Conservation (phyloP, 2,329 filamentous ascomycete species). For the Colletotrichum euphorbiae region DNA sequence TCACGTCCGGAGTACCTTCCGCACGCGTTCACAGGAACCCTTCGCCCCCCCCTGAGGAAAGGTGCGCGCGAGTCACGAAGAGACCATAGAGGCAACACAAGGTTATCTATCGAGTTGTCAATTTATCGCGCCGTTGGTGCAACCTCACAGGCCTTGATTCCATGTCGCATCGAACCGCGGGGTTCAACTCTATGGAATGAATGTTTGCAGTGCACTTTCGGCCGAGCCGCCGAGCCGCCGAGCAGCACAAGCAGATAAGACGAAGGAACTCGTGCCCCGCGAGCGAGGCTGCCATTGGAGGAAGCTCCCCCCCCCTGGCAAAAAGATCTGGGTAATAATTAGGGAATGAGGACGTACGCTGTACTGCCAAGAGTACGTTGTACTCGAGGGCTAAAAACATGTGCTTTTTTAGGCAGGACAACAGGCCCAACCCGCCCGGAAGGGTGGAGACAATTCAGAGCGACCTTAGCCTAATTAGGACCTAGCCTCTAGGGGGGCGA, state of each 20-base stretch:
- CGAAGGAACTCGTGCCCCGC: conserved; percentile 17
- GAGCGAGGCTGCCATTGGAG: conserved; percentile 18
- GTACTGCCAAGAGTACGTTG: too few relatives aligned
- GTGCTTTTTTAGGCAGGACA: too few relatives aligned
- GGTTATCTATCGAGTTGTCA: conserved; percentile 31
- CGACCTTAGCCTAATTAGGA: too few relatives aligned
- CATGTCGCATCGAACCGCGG: conserved; percentile 31
- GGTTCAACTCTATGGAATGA: conserved; percentile 8
- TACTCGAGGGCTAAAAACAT: too few relatives aligned
- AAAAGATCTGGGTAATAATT: conserved; percentile 6
- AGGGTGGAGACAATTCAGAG: too few relatives aligned
- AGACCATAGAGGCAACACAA: conserved; percentile 1
- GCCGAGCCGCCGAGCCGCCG: too few relatives aligned
- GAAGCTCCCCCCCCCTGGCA: neutral
- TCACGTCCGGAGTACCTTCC: conserved; percentile 17
- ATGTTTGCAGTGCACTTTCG: conserved; percentile 4
- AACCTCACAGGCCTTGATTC: conserved; percentile 22
- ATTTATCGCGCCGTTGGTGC: conserved; percentile 16
- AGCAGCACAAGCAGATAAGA: neutral
- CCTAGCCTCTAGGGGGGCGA: too few relatives aligned
- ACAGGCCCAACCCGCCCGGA: too few relatives aligned
- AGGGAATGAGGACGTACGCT: too few relatives aligned
- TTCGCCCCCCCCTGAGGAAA: neutral
- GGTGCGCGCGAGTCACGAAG: conserved; percentile 32
- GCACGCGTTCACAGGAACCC: neutral